Evolutionary conservation across 176 grass and related monocot genomes (phyloP), one percentile per base, ranked within the genome.

Genomic region (Pontederia crassipes): DNA sequence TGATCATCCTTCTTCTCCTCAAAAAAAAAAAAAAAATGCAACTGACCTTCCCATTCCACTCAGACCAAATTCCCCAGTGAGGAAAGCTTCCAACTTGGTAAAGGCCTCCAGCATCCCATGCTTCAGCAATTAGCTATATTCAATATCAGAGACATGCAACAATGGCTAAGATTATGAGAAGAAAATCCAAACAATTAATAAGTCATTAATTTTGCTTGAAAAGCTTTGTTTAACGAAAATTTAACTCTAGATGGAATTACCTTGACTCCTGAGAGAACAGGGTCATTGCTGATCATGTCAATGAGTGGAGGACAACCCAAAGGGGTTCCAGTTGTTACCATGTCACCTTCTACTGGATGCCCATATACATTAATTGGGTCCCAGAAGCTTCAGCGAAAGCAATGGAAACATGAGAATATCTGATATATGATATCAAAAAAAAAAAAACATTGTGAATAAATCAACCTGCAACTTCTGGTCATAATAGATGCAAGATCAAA

Each of bases 31-130:
- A 14, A 54, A 73, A 61, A 52, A 40, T 40, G 61, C 10, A 52
- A 45, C 29, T 72, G 71, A 96, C 93, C 93, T 92, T 75, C 17
- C 93, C 93, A 71, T 97, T 97, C 93, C 93, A 97, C 75, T 97
- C 93, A 57, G 93, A 92, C 93, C 87, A 98, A 78, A 92, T 18
- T 28, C 79, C 78, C 79, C 79, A 88, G 62, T 98, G 93, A 79
- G 93, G 93, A 77, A 98, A 98, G 47, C 72, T 71, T 61, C 93
- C 93, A 48, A 98, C 93, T 85, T 98, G 93, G 71, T 98, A 98
- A 48, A 98, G 87, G 28, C 93, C 93, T 80, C 93, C 93, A 47
- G 87, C 93, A 98, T 98, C 93, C 93, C 93, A 98, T 74, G 93
- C 87, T 85, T 98, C 93, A 68, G 87, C 93, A 65, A 98, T 88